Evolutionary conservation across 306 rosid species (phyloP).

Genomic region (Ammopiptanthus mongolicus): DNA sequence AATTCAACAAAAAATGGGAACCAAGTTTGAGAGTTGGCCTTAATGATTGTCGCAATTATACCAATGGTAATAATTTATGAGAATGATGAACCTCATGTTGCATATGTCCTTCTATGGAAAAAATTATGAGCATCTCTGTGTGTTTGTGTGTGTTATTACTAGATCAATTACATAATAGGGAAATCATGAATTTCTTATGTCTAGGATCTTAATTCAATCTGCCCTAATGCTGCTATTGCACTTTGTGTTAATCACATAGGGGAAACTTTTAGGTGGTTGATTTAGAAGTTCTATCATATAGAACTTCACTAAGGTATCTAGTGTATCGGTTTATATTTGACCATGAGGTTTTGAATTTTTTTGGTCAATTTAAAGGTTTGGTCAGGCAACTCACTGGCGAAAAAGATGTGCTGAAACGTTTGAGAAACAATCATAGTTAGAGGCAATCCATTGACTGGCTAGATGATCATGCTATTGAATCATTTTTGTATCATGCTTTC

Average conservation of each 20-base stretch:
- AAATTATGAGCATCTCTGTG: neutral
- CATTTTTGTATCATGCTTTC: neutral
- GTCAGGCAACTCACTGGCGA: conserved; percentile 65
- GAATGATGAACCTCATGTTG: neutral
- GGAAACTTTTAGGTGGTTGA: neutral
- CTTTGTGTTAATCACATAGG: neutral
- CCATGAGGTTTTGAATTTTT: conserved; percentile 5
- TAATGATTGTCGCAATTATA: conserved; percentile 79
- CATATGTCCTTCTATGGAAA: neutral
- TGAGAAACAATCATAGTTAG: conserved; percentile 37
- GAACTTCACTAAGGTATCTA: neutral
- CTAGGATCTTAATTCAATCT: neutral
- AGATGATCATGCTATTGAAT: neutral
- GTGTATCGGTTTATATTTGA: neutral
- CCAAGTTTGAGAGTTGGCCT: conserved; percentile 53
- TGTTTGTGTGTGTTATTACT: neutral
- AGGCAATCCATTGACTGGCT: conserved; percentile 8
- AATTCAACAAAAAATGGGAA: conserved; percentile 69
- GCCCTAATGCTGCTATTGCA: neutral
- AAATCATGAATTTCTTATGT: neutral
- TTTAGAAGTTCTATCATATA: neutral
- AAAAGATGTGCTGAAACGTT: conserved; percentile 54
- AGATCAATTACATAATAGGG: neutral
- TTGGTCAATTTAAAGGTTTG: conserved; percentile 48
- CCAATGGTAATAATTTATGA: conserved; percentile 55